Conservation (phyloP, 75 land plant genomes). For the Larix kaempferi region DNA sequence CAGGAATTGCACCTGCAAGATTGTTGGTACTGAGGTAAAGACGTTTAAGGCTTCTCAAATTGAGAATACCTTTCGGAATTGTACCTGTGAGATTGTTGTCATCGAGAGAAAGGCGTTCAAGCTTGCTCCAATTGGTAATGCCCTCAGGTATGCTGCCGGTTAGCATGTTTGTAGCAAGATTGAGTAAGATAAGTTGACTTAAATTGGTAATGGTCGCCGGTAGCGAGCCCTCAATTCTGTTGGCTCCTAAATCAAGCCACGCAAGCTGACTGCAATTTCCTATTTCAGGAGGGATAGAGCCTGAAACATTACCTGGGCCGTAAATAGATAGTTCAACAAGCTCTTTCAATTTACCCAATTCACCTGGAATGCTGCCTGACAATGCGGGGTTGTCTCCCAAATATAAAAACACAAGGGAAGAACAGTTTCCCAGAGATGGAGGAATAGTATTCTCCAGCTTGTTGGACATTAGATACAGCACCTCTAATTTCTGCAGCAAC, state of each 20-base stretch:
- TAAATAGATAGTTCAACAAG: background rate
- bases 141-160: background rate
- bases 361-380: conserved; percentile 3
- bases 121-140: too few species aligned
- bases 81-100: too few species aligned
- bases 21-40: conserved; percentile 4
- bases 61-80: background rate
- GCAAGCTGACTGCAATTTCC: too few species aligned
- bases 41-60: background rate
- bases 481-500: background rate
- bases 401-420: conserved; percentile 5
- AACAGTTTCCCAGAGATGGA: conserved; percentile 3
- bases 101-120: too few species aligned
- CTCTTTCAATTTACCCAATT: conserved; percentile 1
- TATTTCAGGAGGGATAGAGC: too few species aligned
- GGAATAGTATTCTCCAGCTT: conserved; percentile 8
- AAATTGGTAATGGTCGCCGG: background rate
- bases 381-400: background rate
- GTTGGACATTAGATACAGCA: background rate
- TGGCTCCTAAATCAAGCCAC: too few species aligned
- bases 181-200: background rate
- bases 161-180: background rate
- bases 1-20: conserved; percentile 29
- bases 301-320: too few species aligned
- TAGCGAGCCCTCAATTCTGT: background rate